Percentiles rank a stretch among this genome's conserved stretches.
Evolutionary conservation across 1,284 basidiomycete species (phyloP).

Genomic region (Cryptococcus sp.): DNA sequence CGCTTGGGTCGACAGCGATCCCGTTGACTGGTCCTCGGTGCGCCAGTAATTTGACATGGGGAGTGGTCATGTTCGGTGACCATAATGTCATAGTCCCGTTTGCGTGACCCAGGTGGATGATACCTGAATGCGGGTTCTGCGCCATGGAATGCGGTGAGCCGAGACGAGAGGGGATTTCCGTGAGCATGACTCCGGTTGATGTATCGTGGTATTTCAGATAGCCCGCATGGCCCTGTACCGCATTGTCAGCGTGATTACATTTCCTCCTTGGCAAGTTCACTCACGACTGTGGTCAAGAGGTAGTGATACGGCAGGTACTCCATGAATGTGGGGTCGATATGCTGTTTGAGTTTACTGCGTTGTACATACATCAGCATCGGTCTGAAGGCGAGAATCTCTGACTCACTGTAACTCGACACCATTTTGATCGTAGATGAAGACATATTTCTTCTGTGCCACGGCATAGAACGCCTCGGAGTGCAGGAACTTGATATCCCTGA

Average conservation of each 20-base stretch:
- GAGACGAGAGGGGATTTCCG: conserved; percentile 86
- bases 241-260: neutral
- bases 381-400: neutral
- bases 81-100: conserved; percentile 83
- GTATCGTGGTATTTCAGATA: conserved; percentile 97
- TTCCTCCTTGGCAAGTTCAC: conserved; percentile 57
- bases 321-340: conserved; percentile 86
- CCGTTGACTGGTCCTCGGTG: conserved; percentile 85
- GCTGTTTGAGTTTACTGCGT: conserved; percentile 58
- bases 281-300: conserved; percentile 73
- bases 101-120: conserved; percentile 90
- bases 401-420: conserved; percentile 84
- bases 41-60: conserved; percentile 87
- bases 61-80: conserved; percentile 90
- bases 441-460: conserved; percentile 94
- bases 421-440: conserved; percentile 92
- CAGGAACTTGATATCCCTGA: conserved; percentile 89
- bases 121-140: conserved; percentile 88
- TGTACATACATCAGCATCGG: neutral
- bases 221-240: conserved; percentile 74
- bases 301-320: conserved; percentile 97
- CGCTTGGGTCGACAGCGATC: conserved; percentile 76
- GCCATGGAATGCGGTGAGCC: conserved; percentile 85
- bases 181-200: conserved; percentile 84
- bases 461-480: conserved; percentile 93